phyloP scores from a whole-genome alignment of 2,329 filamentous ascomycete species.

The Curvularia spicifera region DNA sequence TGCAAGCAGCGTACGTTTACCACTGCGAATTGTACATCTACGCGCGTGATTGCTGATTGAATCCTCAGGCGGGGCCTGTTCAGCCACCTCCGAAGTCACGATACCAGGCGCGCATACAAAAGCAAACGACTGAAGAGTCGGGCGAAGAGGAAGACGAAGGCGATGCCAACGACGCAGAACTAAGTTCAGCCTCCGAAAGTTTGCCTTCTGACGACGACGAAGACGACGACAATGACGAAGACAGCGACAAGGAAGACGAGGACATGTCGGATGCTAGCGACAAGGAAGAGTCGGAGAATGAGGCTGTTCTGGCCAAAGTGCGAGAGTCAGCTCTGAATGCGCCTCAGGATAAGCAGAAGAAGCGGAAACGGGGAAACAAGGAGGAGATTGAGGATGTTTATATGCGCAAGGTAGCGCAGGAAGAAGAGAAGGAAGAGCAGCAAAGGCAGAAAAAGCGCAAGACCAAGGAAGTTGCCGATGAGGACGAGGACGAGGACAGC shows the following conservation, averaged over 20 bases:
- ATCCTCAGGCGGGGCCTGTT: constrained; percentile 44
- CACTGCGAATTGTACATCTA: neutral
- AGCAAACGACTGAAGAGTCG: constrained; percentile 27
- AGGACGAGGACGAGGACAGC: constrained; percentile 29
- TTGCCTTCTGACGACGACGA: constrained; percentile 23
- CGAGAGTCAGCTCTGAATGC: constrained; percentile 36
- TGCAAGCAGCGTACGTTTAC: constrained; percentile 49
- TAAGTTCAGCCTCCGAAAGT: constrained; percentile 26
- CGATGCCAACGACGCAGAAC: constrained; percentile 39
- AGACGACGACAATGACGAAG: constrained; percentile 23
- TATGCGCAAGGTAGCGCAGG: constrained; percentile 66
- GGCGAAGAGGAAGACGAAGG: constrained; percentile 62
- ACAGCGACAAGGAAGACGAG: constrained; percentile 42
- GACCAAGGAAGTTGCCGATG: constrained; percentile 33
- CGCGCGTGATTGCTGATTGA: constrained; percentile 19
- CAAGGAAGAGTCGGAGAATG: constrained; percentile 30
- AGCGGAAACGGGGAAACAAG: constrained; percentile 61
- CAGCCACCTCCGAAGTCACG: constrained; percentile 51
- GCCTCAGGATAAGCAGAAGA: constrained; percentile 43
- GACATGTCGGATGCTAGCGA: constrained; percentile 37
- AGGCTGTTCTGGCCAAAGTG: constrained; percentile 34
- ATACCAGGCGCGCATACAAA: constrained; percentile 41
- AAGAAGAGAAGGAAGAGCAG: constrained; percentile 53
- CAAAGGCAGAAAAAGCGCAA: constrained; percentile 48
- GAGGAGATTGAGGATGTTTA: constrained; percentile 75